phyloP scores from a whole-genome alignment of 2,329 filamentous ascomycete genomes.

The Cylindrodendrum hubeiense region DNA sequence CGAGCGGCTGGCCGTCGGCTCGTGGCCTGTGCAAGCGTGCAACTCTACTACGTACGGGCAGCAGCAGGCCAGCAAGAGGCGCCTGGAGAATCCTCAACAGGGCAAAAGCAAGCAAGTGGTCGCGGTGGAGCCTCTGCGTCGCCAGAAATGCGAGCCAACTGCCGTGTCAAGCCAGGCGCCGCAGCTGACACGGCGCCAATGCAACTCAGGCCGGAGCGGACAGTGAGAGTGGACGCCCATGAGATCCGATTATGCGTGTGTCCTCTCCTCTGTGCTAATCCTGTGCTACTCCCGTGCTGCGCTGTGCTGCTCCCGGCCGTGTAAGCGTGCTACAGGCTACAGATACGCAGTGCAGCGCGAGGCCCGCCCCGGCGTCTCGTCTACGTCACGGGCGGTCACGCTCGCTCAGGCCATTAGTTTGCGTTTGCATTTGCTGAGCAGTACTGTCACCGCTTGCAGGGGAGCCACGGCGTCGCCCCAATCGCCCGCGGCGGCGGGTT shows the following conservation, averaged over 20 bases:
- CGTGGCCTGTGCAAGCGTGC: too few species aligned
- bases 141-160: constrained; percentile 16
- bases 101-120: constrained; percentile 1
- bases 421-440: not conserved
- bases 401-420: not conserved
- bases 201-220: not conserved
- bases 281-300: too few species aligned
- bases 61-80: too few species aligned
- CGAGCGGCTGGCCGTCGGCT: not conserved
- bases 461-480: too few species aligned
- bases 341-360: not conserved
- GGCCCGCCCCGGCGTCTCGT: too few species aligned
- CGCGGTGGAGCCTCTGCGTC: not conserved
- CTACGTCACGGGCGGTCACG: not conserved
- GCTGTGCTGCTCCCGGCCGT: too few species aligned
- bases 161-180: constrained; percentile 28
- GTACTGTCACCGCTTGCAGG: too few species aligned
- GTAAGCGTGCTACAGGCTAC: too few species aligned
- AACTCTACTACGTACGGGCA: not conserved
- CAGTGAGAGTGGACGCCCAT: not conserved
- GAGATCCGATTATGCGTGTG: too few species aligned
- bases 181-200: constrained; percentile 13
- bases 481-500: not conserved
- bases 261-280: too few species aligned
- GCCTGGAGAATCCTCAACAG: not conserved